Evolutionary conservation across 2,329 filamentous ascomycete species (phyloP).

Genomic region (Verticillium nonalfalfae): DNA sequence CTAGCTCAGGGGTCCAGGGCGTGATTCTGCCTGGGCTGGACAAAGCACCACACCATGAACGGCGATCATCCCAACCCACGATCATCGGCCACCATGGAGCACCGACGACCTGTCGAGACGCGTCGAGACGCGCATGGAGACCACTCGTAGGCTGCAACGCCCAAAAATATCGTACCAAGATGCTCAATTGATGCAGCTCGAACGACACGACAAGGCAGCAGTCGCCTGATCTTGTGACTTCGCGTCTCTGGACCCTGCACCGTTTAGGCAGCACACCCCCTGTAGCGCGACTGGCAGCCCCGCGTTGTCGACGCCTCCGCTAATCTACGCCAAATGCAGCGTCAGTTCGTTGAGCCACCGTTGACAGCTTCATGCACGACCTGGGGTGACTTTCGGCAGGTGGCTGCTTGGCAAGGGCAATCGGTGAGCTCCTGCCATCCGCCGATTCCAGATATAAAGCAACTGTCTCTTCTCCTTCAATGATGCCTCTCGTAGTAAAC

Average conservation of each 20-base stretch:
- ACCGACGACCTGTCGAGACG: not conserved
- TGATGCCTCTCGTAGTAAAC: not conserved
- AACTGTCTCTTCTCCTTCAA: not conserved
- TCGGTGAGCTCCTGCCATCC: not conserved
- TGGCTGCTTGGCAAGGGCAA: not conserved
- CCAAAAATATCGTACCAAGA: not conserved
- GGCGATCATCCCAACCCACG: not conserved
- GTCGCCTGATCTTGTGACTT: not conserved
- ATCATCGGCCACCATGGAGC: not conserved
- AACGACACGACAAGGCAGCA: not conserved
- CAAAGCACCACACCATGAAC: not conserved
- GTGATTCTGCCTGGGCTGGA: slow-evolving; percentile 2
- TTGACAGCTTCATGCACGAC: not conserved
- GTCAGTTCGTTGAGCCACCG: not conserved
- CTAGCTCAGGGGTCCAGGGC: not conserved
- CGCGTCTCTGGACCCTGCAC: not conserved
- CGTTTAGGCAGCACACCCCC: not conserved
- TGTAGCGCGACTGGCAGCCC: not conserved
- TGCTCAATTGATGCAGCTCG: not conserved
- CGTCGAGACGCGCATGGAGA: not conserved
- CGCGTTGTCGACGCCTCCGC: not conserved
- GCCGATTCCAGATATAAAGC: not conserved
- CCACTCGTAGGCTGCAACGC: not conserved
- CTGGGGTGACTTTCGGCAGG: not conserved
- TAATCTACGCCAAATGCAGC: not conserved